These are phyloP conservation scores for Diaporthe humulicola DNA, from an alignment of 2,329 filamentous ascomycete genomes.

Conservation along the genomic window DNA sequence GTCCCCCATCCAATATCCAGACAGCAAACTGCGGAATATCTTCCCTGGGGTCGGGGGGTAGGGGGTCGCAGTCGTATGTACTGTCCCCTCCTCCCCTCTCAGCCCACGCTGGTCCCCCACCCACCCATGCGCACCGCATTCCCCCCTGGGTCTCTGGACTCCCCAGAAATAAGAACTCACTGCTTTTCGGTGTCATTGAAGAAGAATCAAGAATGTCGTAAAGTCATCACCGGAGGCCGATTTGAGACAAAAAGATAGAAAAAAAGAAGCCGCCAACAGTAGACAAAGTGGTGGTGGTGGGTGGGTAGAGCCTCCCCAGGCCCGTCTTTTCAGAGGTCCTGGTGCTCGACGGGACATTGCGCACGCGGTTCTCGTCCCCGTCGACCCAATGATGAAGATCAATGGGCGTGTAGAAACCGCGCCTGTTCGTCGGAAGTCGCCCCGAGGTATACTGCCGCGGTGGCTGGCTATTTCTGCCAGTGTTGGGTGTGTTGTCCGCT, in stretches of 20 bases:
- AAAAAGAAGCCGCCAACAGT: conserved; percentile 45
- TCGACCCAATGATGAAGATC: background rate
- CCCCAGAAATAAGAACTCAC: conserved; percentile 19
- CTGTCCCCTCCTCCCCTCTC: too few relatives aligned
- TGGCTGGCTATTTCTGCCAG: background rate
- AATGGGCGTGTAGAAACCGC: background rate
- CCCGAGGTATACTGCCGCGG: background rate
- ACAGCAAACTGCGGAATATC: conserved; percentile 26
- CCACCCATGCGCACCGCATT: background rate
- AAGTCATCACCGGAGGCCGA: conserved; percentile 51
- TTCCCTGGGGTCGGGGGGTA: background rate
- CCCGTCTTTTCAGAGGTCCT: background rate
- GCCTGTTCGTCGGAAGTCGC: background rate
- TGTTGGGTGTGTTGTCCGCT: background rate
- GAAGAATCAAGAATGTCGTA: conserved; percentile 48
- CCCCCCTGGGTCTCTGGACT: background rate
- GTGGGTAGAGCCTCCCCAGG: conserved; percentile 41
- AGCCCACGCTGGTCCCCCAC: background rate
- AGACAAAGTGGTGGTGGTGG: background rate
- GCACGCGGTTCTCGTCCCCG: background rate
- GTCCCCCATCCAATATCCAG: conserved; percentile 29
- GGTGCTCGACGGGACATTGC: background rate
- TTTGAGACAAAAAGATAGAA: conserved; percentile 41
- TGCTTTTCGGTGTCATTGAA: conserved; percentile 34
- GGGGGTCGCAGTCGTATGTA: too few relatives aligned